Conservation (phyloP, 2,329 filamentous ascomycete species). For the Huntiella decipiens region DNA sequence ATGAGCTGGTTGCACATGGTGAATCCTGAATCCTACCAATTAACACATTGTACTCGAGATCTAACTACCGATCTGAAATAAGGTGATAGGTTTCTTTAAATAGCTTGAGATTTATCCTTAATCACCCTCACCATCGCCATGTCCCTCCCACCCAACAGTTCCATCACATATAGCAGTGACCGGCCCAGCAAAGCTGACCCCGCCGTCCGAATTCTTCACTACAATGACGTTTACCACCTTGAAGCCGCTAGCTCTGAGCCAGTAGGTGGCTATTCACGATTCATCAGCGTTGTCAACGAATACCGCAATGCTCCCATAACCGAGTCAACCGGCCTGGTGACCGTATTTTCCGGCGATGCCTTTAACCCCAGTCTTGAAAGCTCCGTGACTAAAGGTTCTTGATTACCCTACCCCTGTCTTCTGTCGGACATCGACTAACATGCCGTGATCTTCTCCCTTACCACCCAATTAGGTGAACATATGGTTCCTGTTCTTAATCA, state of each 20-base stretch:
- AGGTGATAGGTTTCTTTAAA: not conserved
- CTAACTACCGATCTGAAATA: not conserved
- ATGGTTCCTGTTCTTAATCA: conserved; percentile 76
- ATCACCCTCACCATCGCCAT: not conserved
- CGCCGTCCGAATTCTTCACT: conserved; percentile 68
- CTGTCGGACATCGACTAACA: not conserved
- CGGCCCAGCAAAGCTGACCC: conserved; percentile 23
- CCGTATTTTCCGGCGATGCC: conserved; percentile 78
- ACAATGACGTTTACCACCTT: conserved; percentile 88
- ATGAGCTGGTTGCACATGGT: not conserved
- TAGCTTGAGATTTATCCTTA: not conserved
- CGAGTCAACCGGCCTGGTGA: conserved; percentile 47
- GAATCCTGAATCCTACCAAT: not conserved
- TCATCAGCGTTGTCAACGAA: conserved; percentile 58
- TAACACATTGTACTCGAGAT: not conserved
- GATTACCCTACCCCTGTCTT: too few relatives aligned
- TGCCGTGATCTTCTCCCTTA: not conserved
- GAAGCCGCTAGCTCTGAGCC: conserved; percentile 60
- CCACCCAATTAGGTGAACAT: conserved; percentile 37
- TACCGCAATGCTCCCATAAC: conserved; percentile 43
- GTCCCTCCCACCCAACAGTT: conserved; percentile 6
- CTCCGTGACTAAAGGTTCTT: conserved; percentile 63
- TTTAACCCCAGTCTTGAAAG: conserved; percentile 86
- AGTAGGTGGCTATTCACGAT: conserved; percentile 61
- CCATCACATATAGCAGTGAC: conserved; percentile 6